phyloP scores from a whole-genome alignment of 2,329 filamentous ascomycete genomes.

The Meredithiella fracta region DNA sequence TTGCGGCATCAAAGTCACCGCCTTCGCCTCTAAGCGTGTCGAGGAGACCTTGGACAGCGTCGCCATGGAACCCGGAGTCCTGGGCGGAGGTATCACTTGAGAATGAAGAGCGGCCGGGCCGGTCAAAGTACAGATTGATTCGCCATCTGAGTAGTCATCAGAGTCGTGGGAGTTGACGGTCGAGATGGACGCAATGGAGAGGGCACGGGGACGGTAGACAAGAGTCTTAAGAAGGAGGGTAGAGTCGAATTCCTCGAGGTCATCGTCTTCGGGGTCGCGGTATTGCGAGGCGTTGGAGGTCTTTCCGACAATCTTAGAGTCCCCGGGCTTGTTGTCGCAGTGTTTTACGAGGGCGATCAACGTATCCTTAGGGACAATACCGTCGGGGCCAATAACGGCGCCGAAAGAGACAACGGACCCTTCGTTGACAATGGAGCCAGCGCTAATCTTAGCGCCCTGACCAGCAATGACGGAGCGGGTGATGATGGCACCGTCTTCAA shows the following conservation, averaged over 20 bases:
- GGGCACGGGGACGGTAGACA: constrained; percentile 35
- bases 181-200: constrained; percentile 39
- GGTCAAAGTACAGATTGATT: constrained; percentile 25
- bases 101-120: constrained; percentile 53
- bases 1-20: constrained; percentile 63
- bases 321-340: constrained; percentile 25
- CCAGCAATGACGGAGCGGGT: constrained; percentile 61
- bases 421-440: constrained; percentile 47
- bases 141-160: constrained; percentile 46
- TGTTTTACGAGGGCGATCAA: constrained; percentile 20
- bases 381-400: constrained; percentile 51
- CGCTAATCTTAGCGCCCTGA: constrained; percentile 48
- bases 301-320: constrained; percentile 27
- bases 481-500: constrained; percentile 60
- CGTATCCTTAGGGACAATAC: constrained; percentile 26
- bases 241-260: constrained; percentile 34
- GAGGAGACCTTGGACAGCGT: constrained; percentile 72
- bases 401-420: constrained; percentile 69
- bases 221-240: constrained; percentile 37
- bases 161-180: constrained; percentile 33
- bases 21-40: constrained; percentile 64
- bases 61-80: constrained; percentile 56
- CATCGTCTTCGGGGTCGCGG: constrained; percentile 30
- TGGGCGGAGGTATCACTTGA: constrained; percentile 48
- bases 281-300: constrained; percentile 35